Evolutionary conservation across 2,329 filamentous ascomycete species (phyloP).

Genomic region (Volutella citrinella): DNA sequence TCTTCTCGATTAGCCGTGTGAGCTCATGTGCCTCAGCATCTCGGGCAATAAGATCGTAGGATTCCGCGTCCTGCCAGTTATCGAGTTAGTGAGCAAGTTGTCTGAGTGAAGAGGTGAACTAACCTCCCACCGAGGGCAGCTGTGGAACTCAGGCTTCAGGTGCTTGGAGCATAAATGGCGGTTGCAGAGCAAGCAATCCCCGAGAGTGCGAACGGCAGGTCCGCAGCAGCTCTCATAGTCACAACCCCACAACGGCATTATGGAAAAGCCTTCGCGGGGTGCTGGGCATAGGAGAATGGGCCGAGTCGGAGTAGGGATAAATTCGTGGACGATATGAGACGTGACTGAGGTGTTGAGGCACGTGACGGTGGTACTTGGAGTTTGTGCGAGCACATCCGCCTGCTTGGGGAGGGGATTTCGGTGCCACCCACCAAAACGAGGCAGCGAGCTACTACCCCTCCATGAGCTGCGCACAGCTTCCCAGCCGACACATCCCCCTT

Average conservation of each 20-base stretch:
- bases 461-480: too few relatives aligned
- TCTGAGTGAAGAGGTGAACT: slow-evolving; percentile 13
- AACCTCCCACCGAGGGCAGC: slow-evolving; percentile 36
- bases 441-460: too few relatives aligned
- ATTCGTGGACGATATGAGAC: too few relatives aligned
- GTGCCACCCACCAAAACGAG: too few relatives aligned
- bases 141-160: slow-evolving; percentile 29
- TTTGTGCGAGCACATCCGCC: too few relatives aligned
- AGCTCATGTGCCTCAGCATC: slow-evolving; percentile 35
- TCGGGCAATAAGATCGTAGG: slow-evolving; percentile 30
- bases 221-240: slow-evolving; percentile 29
- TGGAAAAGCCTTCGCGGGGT: slow-evolving; percentile 5
- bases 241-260: slow-evolving; percentile 33
- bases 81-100: slow-evolving; percentile 12
- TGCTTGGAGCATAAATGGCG: slow-evolving; percentile 36
- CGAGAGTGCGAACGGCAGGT: slow-evolving; percentile 32
- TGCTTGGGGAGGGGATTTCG: too few relatives aligned
- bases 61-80: slow-evolving; percentile 30
- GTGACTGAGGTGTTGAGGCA: too few relatives aligned
- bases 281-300: slow-evolving; percentile 1
- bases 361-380: too few relatives aligned
- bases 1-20: slow-evolving; percentile 28
- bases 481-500: too few relatives aligned
- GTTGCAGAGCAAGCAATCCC: slow-evolving; percentile 38
- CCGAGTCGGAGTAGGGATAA: slow-evolving; percentile 4